Percentiles rank a stretch among this genome's conserved stretches.
Evolutionary conservation across 345 rosid species (phyloP).

Genomic region (Citrus hindsii): DNA sequence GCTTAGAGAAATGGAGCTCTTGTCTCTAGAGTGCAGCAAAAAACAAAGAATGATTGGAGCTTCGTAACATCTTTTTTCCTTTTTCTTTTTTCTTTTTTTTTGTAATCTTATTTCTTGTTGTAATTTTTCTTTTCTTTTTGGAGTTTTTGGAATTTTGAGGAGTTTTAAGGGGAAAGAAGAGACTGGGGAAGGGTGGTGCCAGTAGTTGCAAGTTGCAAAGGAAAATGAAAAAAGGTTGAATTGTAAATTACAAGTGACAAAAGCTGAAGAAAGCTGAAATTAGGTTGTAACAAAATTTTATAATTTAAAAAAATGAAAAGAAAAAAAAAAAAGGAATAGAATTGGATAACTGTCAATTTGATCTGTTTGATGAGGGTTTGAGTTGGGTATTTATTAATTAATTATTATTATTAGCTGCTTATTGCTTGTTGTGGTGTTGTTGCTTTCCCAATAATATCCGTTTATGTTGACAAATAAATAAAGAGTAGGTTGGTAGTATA

Average conservation of each 20-base stretch:
- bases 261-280: constrained; percentile 29
- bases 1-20: constrained; percentile 50
- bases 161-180: not conserved
- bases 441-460: not conserved
- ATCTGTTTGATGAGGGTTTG: not conserved
- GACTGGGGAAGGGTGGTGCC: constrained; percentile 7
- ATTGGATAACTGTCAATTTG: not conserved
- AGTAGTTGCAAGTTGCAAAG: constrained; percentile 28
- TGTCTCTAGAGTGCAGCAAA: constrained; percentile 57
- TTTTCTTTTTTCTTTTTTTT: not conserved
- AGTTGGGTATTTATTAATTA: too few species aligned
- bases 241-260: constrained; percentile 47
- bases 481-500: not conserved
- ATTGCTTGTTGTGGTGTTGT: not conserved
- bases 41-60: constrained; percentile 66
- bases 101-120: not conserved
- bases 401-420: not conserved
- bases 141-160: constrained; percentile 14
- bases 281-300: not conserved
- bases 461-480: not conserved
- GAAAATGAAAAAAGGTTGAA: not conserved
- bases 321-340: too few species aligned
- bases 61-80: constrained; percentile 43
- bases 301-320: too few species aligned
- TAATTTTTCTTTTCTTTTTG: not conserved